Evolutionary conservation across 2,329 filamentous ascomycete species (phyloP), one percentile per base, ranked within the genome.

Genomic region (Xylaria polymorpha): DNA sequence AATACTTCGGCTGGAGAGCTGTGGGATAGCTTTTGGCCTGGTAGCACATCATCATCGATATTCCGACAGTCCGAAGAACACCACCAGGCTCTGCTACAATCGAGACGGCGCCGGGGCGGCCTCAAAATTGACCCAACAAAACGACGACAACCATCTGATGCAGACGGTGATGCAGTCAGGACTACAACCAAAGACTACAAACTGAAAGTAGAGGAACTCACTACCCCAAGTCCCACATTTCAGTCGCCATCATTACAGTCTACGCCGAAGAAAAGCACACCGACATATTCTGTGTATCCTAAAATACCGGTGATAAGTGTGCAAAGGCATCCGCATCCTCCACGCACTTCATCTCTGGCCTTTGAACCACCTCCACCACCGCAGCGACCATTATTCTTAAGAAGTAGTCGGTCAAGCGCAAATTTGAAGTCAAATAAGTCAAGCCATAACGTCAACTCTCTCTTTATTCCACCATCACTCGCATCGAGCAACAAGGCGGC

Each of bases 21-120:
- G 2, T 88, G 85, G 85, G 83, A 87, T 73, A 84, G 79, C 62
- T 88, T 86, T 74, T 86, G 84, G 85, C 78, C 71, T 10, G 72
- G 74, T 8, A 73, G 64, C 43, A 44, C 50, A 46, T 39, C 51
- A 2, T 46, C 60, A 55, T 46, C 62, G 8, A 51, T 37, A 53
- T 32, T 44, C 35, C 53, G 44, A 29, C 60, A 65, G 6, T 46
- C 71, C 15, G 68, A 70, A 29, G 70, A 75, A 59, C 66, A 74
- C 15, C 71, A 76, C 37, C 71, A 69, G 14, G 70, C 71, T 22
- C 66, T 72, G 7, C 59, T 74, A 37, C 69, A 68, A 22, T 58
- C 72, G 22, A 64, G 67, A 25, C 66, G 61, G 35, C 64, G 56
- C n/a, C 67, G 67, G 0, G 72, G 75, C 37, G 74, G 72, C 43